These are phyloP conservation scores for Friedmanniomyces simplex DNA, from an alignment of 495 filamentous ascomycete species.

Conservation along the genomic window DNA sequence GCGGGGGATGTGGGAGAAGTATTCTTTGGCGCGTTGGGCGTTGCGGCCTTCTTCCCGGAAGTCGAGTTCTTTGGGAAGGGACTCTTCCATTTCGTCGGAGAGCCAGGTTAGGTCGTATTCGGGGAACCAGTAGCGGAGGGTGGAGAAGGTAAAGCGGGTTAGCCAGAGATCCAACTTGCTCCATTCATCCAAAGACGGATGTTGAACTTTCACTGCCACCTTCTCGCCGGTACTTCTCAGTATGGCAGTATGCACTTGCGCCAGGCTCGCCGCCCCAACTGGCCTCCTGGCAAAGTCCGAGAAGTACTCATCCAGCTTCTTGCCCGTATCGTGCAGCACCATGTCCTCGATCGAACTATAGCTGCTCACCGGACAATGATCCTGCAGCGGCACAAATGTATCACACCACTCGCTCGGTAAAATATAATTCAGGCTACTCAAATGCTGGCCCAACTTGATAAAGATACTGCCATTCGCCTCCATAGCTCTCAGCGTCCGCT, in stretches of 20 bases:
- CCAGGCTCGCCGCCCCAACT: conserved; percentile 86
- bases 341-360: conserved; percentile 79
- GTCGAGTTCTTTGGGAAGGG: conserved; percentile 82
- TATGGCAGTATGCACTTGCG: conserved; percentile 88
- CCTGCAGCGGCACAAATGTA: conserved; percentile 92
- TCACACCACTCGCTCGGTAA: conserved; percentile 90
- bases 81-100: conserved; percentile 81
- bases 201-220: conserved; percentile 98
- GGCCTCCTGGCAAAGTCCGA: conserved; percentile 67
- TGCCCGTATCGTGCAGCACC: conserved; percentile 74
- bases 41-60: conserved; percentile 82
- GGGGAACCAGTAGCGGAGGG: conserved; percentile 84
- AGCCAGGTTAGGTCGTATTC: conserved; percentile 97
- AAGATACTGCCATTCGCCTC: conserved; percentile 97
- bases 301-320: conserved; percentile 71
- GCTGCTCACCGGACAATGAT: conserved; percentile 88
- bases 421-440: conserved; percentile 94
- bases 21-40: conserved; percentile 62
- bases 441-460: conserved; percentile 93
- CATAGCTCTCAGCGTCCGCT: conserved; percentile 72
- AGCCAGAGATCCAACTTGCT: conserved; percentile 77
- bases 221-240: conserved; percentile 72
- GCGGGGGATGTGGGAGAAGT: conserved; percentile 61
- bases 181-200: conserved; percentile 86
- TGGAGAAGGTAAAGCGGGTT: conserved; percentile 80